These are phyloP conservation scores for Eutrema heterophyllum DNA, from an alignment of 345 rosid genomes.

Conservation along the genomic window DNA sequence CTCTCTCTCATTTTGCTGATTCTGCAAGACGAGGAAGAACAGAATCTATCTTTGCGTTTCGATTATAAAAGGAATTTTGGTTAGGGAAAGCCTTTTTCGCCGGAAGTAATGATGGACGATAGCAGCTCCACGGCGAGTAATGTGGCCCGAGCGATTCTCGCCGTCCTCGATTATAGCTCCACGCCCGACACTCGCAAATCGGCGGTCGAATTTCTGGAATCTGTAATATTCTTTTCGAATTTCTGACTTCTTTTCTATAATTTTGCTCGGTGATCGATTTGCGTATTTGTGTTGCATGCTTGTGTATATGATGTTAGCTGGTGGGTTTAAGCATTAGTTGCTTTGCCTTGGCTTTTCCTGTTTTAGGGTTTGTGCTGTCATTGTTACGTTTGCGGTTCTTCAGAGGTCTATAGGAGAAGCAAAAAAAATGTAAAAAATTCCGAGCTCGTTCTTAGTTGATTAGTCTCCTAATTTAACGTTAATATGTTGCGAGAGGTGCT, in stretches of 20 bases:
- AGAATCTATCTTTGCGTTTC: neutral
- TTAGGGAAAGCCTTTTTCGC: neutral
- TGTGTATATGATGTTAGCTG: neutral
- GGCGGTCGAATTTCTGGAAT: conserved; percentile 64
- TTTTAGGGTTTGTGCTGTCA: too few species aligned
- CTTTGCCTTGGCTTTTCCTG: too few species aligned
- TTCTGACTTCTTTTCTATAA: neutral
- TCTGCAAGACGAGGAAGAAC: conserved; percentile 5
- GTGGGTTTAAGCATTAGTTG: neutral
- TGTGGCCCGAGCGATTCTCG: conserved; percentile 72
- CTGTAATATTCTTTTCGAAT: conserved; percentile 35
- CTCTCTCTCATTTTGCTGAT: neutral
- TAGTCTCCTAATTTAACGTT: too few species aligned
- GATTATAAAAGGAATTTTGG: neutral
- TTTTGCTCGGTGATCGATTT: neutral
- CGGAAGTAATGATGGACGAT: conserved; percentile 57
- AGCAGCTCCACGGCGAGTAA: conserved; percentile 41
- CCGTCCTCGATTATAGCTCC: conserved; percentile 75
- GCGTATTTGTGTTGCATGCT: neutral
- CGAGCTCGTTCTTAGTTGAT: too few species aligned
- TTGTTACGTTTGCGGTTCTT: too few species aligned
- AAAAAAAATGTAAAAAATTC: too few species aligned
- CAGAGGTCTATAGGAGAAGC: too few species aligned
- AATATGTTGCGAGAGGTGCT: too few species aligned
- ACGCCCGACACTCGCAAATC: conserved; percentile 71